Base-by-base conservation (phyloP, 495 filamentous ascomycete genomes). In the Rhizodiscina lignyota region DNA sequence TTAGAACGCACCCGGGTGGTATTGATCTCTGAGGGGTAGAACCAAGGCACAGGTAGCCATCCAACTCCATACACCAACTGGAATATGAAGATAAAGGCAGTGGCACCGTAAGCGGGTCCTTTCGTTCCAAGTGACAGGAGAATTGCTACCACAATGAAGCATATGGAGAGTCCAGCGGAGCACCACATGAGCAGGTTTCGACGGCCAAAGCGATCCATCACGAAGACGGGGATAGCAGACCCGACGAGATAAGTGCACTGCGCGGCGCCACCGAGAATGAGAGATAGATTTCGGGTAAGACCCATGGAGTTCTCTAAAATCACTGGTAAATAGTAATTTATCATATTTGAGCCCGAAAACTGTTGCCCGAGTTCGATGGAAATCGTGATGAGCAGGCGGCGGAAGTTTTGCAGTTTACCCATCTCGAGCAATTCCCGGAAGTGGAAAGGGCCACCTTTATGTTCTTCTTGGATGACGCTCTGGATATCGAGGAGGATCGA, bases 301-400 rank as follows among this genome's bases (percentile, higher is more conserved):
- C 64, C 60, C 47, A 78, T 60, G 16, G 58, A 64, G 5, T 57
- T 51, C 23, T 62, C 54, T 32, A 69, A 70, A 15, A 78, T 59
- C 13, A 58, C 54, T 17, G 68, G 65, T 11, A 63, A 55, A 49
- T 66, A 70, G 35, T 67, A 67, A 32, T 62, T 67, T 28, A 73
- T 56, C 43, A 72, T 52, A 35, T 69, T 72, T 35, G 64, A 56
- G 8, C 70, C 70, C 2, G 45, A 43, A 10, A 56, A 19, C 22
- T 40, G 37, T 31, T 48, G 38, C 2, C 35, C 35, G 26, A 34
- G 21, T 16, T 39, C 29, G 11, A 40, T 47, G 15, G 30, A 13
- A 13, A 8, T 8, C 8, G 24, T 13, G 8, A 27, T 27, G 24
- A 27, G 24, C 8, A 27, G 8, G 24, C 24, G 24, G 8, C 13